A percentile compares a stretch with the other conserved stretches of the same genome.
These are phyloP conservation scores for Penicillium olsonii DNA, from an alignment of 2,329 filamentous ascomycete species.

Conservation along the genomic window DNA sequence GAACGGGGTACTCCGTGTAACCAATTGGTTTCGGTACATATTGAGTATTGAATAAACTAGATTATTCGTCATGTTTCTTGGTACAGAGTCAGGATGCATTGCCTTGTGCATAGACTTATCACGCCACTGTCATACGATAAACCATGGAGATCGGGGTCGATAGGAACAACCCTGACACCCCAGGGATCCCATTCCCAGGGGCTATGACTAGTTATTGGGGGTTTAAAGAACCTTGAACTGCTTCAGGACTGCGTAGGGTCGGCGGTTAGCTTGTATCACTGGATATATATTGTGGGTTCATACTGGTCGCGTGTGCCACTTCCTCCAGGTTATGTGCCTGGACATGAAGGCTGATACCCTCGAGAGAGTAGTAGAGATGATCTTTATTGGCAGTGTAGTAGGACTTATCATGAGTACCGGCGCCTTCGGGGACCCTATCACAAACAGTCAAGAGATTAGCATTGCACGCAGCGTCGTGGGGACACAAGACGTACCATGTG, in stretches of 20 bases:
- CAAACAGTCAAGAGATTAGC: slow-evolving; percentile 5
- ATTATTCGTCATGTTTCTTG: background rate
- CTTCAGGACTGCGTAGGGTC: background rate
- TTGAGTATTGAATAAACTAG: no score
- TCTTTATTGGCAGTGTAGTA: slow-evolving; percentile 23
- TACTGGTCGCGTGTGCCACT: slow-evolving; percentile 18
- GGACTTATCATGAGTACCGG: slow-evolving; percentile 17
- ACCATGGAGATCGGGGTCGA: no score
- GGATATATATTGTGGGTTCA: background rate
- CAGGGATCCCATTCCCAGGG: no score
- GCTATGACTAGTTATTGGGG: background rate
- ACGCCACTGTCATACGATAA: no score
- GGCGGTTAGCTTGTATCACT: background rate
- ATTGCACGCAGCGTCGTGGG: background rate
- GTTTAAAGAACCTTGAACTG: background rate
- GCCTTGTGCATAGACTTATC: background rate
- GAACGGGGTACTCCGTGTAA: background rate
- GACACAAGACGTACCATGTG: slow-evolving; percentile 18
- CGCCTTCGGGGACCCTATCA: slow-evolving; percentile 18
- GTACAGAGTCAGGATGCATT: no score
- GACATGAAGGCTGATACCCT: slow-evolving; percentile 23
- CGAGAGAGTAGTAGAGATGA: slow-evolving; percentile 17
- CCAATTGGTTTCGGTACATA: background rate
- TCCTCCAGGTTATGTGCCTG: slow-evolving; percentile 19
- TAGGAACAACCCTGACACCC: no score